A percentile compares a stretch with the other conserved stretches of the same genome.
Evolutionary conservation across 192 early-diverging fungal genomes (phyloP).

Genomic region (Spinellus fusiger): DNA sequence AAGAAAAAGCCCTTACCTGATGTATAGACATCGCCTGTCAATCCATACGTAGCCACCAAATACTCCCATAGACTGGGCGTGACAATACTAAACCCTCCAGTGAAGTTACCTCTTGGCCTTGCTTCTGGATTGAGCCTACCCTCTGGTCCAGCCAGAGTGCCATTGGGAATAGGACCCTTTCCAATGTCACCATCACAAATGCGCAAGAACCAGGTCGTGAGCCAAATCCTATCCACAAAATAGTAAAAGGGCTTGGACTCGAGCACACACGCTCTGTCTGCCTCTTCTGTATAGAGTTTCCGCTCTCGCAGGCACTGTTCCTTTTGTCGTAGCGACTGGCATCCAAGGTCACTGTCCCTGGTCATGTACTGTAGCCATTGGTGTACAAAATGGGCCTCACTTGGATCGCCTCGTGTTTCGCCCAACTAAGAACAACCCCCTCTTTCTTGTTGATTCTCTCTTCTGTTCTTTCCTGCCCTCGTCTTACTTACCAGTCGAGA

Average conservation of each 20-base stretch:
- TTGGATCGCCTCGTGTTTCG: slow-evolving; percentile 25
- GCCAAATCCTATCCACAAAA: slow-evolving; percentile 27
- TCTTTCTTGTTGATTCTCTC: neutral
- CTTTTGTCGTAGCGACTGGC: slow-evolving; percentile 11
- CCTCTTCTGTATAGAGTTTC: slow-evolving; percentile 4
- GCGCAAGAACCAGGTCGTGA: slow-evolving; percentile 25
- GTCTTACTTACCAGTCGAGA: slow-evolving; percentile 16
- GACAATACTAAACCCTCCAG: slow-evolving; percentile 24
- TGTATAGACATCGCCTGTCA: slow-evolving; percentile 13
- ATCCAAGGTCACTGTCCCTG: slow-evolving; percentile 13
- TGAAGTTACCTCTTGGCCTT: slow-evolving; percentile 23
- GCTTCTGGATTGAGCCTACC: slow-evolving; percentile 3
- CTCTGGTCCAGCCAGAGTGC: slow-evolving; percentile 12
- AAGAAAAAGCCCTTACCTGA: slow-evolving; percentile 14
- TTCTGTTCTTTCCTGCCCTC: neutral
- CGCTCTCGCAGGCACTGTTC: slow-evolving; percentile 25
- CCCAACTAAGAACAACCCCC: slow-evolving; percentile 5
- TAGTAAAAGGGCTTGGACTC: slow-evolving; percentile 9
- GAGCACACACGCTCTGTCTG: slow-evolving; percentile 5
- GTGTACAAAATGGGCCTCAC: slow-evolving; percentile 24
- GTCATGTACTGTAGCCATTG: slow-evolving; percentile 16
- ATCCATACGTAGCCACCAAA: slow-evolving; percentile 17
- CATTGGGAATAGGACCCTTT: slow-evolving; percentile 18
- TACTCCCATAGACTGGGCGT: slow-evolving; percentile 26
- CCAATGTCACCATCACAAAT: slow-evolving; percentile 30